Conservation (phyloP, 2,329 filamentous ascomycete genomes). For the Exophiala sideris region DNA sequence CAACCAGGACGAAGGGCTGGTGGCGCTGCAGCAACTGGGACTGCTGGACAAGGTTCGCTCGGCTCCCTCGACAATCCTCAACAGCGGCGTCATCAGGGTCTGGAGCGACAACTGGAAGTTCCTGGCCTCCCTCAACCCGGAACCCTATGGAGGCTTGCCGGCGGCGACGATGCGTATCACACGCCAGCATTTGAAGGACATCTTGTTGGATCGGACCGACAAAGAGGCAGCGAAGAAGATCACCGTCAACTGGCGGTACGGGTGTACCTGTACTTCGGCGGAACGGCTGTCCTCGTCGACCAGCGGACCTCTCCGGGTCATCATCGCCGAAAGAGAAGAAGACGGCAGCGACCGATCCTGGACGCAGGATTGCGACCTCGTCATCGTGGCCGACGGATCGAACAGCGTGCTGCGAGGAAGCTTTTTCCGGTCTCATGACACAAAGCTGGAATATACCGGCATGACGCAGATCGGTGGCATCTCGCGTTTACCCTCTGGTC, state of each 20-base stretch:
- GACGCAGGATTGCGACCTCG: not conserved
- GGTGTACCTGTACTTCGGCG: not conserved
- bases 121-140: not conserved
- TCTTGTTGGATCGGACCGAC: not conserved
- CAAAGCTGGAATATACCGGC: not conserved
- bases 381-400: not conserved
- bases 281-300: not conserved
- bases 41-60: not conserved
- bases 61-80: not conserved
- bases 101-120: not conserved
- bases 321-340: not conserved
- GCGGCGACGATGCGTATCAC: not conserved
- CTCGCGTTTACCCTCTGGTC: conserved; percentile 11
- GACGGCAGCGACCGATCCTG: not conserved
- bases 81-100: not conserved
- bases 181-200: not conserved
- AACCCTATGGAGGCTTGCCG: not conserved
- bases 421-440: not conserved
- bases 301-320: not conserved
- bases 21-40: not conserved
- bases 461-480: not conserved
- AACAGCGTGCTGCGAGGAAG: not conserved
- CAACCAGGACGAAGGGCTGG: not conserved
- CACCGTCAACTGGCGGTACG: not conserved
- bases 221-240: not conserved